Base-by-base conservation (phyloP, 2,329 filamentous ascomycete species). In the Pseudogymnoascus sp. region DNA sequence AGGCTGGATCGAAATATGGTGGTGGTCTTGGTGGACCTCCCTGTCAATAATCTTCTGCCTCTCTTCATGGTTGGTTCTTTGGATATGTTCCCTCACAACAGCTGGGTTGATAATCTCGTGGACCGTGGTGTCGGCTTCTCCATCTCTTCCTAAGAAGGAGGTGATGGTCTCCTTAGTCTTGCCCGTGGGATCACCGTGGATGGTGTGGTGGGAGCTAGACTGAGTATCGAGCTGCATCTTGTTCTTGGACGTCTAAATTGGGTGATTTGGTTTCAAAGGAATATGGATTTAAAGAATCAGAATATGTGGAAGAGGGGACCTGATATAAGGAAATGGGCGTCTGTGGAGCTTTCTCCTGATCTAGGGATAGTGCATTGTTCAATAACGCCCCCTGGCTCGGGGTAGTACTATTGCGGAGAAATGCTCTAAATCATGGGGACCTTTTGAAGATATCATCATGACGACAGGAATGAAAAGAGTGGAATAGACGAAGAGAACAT, bases 11-110 rank as follows among this genome's bases (percentile, higher is more conserved):
- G 84, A 85, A 57, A 85, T 88, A 73, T 90, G 86, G 73, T 89
- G 85, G 69, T 90, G 87, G 65, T 90, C 84, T 72, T 89, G 87
- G 71, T 90, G 87, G 3, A 89, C 77, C 69, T 90, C 87, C 68
- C 82, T 83, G 71, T 90, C 85, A 26, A 90, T 74, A 6, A 85
- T 87, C 1, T 83, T 87, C 19, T 78, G 80, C 9, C 83, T 69
- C n/a, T 86, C 75, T 70, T 90, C 85, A 63, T 88, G 86, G 42
- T 80, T 74, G n/a, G 82, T 80, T 47, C 82, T 83, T 65, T 78
- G 82, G 50, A 89, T 74, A 1, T 79, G 78, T 74, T 90, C 86
- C 17, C 87, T 79, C 4, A 80, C 79, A 2, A 89, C 80, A 11
- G 83, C 81, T 0, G 83, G 81, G 42, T 83, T 80, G 44, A 88